Base-by-base conservation (phyloP, 345 rosid species). In the Hibiscus syriacus region DNA sequence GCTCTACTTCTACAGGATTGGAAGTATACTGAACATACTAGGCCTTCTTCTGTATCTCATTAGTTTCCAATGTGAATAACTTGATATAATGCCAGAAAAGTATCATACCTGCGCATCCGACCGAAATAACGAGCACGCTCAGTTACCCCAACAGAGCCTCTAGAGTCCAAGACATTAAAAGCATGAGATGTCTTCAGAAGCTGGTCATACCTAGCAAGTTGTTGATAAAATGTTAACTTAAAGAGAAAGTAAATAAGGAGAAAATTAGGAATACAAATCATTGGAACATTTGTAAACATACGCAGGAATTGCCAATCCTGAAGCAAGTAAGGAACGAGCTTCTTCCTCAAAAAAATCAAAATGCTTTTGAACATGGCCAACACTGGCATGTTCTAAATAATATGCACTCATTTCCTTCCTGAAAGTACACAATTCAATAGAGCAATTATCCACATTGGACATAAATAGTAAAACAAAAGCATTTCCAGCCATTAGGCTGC, bases 331-430 rank as follows among this genome's bases (percentile, higher is more conserved):
- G 69, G 96, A 81, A 54, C 80, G 86, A 48, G 98, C 85, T 84
- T 89, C 98, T 86, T 87, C 90, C 78, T 93, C 98, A 85, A 85
- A 93, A 73, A 78, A 75, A 67, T 90, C 90, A 59, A 93, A 93
- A 80, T 90, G 94, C 58, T 87, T 90, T 72, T 89, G 87, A 80
- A 90, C 72, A 79, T 84, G 88, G 72, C 82, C 77, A 71, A 93
- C 96, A 58, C 84, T 88, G 57, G 98, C 98, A 74, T 87, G 89
- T 79, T 93, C 94, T 45, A 93, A 67, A 78, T 87, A 93, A 79
- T 88, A 93, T 46, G 97, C 85, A 72, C 98, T 90, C 98, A 93
- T 93, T 78, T 93, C 97, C 87, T 89, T 93, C 87, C 98, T 93
- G 87, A 67, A 78, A 81, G 38, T 80, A 70, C 36, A 61, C 43